Conservation (phyloP, 345 rosid genomes). For the Raphanus raphanistrum region DNA sequence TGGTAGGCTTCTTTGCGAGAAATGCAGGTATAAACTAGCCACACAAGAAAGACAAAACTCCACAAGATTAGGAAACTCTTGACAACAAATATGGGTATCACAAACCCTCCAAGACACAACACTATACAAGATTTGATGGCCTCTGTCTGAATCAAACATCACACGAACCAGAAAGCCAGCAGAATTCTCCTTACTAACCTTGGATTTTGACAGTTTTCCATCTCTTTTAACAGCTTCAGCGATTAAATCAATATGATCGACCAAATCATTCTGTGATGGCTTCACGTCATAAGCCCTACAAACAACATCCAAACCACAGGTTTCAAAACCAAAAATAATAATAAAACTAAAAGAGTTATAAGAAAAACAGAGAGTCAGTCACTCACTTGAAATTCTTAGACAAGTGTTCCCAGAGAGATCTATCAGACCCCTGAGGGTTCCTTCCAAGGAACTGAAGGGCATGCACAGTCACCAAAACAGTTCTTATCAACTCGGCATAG, state of each 20-base stretch:
- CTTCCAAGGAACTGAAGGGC: constrained; percentile 57
- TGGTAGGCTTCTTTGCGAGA: constrained; percentile 64
- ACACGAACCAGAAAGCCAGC: constrained; percentile 6
- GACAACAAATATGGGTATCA: constrained; percentile 18
- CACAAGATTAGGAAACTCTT: constrained; percentile 19
- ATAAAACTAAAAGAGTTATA: not conserved
- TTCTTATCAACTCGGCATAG: constrained; percentile 54
- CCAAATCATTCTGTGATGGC: constrained; percentile 82
- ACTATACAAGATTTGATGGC: constrained; percentile 4
- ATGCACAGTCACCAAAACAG: constrained; percentile 52
- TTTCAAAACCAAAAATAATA: constrained; percentile 9
- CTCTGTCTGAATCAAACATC: constrained; percentile 1
- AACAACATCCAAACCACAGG: not conserved
- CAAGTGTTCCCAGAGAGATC: constrained; percentile 64
- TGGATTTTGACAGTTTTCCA: constrained; percentile 50
- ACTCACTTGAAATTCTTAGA: constrained; percentile 58
- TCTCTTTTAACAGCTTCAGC: constrained; percentile 65
- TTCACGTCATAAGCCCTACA: constrained; percentile 63
- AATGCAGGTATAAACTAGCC: constrained; percentile 62
- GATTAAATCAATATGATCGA: constrained; percentile 60
- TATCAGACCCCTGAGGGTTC: constrained; percentile 59
- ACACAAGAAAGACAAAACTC: constrained; percentile 18
- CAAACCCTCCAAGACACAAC: constrained; percentile 13
- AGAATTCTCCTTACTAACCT: constrained; percentile 49
- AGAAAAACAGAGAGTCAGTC: constrained; percentile 16